Percentiles rank a stretch among this genome's conserved stretches.
These are phyloP conservation scores for Cutaneotrichosporon cyanovorans DNA, from an alignment of 1,284 basidiomycete species.

Conservation along the genomic window DNA sequence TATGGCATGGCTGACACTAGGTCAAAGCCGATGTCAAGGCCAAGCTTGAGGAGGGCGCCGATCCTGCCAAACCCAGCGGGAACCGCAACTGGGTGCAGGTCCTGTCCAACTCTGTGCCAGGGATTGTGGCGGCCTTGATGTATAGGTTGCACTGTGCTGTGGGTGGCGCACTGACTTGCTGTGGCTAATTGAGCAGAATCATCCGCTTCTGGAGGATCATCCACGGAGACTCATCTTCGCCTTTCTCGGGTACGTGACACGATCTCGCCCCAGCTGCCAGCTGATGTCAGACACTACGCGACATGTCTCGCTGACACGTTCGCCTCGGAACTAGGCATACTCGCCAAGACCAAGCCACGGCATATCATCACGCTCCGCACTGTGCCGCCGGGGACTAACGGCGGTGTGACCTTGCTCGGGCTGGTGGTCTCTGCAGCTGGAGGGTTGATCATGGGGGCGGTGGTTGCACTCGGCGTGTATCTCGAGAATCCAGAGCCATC, in stretches of 20 bases:
- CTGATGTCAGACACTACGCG: constrained; percentile 24
- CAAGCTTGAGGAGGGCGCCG: constrained; percentile 67
- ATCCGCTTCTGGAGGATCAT: constrained; percentile 14
- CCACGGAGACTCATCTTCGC: constrained; percentile 14
- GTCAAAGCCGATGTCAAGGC: constrained; percentile 55
- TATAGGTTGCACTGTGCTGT: constrained; percentile 53
- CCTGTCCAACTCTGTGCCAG: constrained; percentile 67
- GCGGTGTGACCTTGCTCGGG: constrained; percentile 69
- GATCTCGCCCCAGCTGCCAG: no score
- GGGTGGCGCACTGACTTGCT: no score
- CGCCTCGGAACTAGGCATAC: constrained; percentile 60
- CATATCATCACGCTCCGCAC: constrained; percentile 64
- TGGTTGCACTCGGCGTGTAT: constrained; percentile 55
- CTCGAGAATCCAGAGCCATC: constrained; percentile 52
- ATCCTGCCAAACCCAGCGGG: constrained; percentile 53
- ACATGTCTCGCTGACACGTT: constrained; percentile 32
- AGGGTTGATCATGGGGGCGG: constrained; percentile 62
- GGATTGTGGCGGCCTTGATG: constrained; percentile 55
- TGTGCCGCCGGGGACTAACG: constrained; percentile 88
- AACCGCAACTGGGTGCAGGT: constrained; percentile 70
- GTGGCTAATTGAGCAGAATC: background rate
- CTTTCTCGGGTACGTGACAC: constrained; percentile 56
- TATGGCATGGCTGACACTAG: constrained; percentile 18
- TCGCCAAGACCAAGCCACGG: constrained; percentile 59
- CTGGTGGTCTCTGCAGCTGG: constrained; percentile 66